A percentile compares a stretch with the other conserved stretches of the same genome.
Evolutionary conservation across 1,284 basidiomycete species (phyloP).

Genomic region (Sporisorium exsertum): DNA sequence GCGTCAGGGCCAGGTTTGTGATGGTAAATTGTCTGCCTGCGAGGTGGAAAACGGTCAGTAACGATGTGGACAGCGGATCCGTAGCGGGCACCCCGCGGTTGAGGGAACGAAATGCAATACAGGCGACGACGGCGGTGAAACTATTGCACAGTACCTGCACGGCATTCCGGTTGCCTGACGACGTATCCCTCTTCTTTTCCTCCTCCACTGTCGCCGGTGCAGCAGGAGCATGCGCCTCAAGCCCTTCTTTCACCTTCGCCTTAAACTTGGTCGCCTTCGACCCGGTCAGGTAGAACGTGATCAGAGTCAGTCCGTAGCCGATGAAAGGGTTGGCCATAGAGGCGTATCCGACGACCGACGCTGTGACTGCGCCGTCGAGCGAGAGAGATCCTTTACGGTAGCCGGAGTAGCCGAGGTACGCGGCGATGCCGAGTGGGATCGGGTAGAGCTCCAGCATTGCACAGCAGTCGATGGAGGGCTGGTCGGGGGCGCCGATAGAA

Average conservation of each 20-base stretch:
- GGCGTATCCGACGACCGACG: slow-evolving; percentile 54
- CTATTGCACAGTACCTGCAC: slow-evolving; percentile 61
- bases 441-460: slow-evolving; percentile 30
- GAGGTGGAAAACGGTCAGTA: slow-evolving; percentile 1
- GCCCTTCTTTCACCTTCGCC: slow-evolving; percentile 75
- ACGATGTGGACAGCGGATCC: slow-evolving; percentile 15
- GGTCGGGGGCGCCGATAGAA: not conserved
- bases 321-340: slow-evolving; percentile 59
- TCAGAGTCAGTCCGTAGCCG: slow-evolving; percentile 55
- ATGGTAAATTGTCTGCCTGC: not conserved
- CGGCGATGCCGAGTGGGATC: slow-evolving; percentile 27
- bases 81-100: not conserved
- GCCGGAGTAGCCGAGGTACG: slow-evolving; percentile 35
- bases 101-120: slow-evolving; percentile 19
- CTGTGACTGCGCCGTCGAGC: slow-evolving; percentile 51
- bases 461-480: not conserved
- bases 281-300: slow-evolving; percentile 75
- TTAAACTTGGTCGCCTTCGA: slow-evolving; percentile 84
- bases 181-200: slow-evolving; percentile 23
- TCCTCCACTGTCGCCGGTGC: not conserved
- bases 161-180: slow-evolving; percentile 49
- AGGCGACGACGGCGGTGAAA: slow-evolving; percentile 23
- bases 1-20: slow-evolving; percentile 20
- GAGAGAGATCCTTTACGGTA: slow-evolving; percentile 61
- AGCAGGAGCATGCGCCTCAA: slow-evolving; percentile 73